phyloP scores from a whole-genome alignment of 1,284 basidiomycete species.

The Melampsora larici-populina region DNA sequence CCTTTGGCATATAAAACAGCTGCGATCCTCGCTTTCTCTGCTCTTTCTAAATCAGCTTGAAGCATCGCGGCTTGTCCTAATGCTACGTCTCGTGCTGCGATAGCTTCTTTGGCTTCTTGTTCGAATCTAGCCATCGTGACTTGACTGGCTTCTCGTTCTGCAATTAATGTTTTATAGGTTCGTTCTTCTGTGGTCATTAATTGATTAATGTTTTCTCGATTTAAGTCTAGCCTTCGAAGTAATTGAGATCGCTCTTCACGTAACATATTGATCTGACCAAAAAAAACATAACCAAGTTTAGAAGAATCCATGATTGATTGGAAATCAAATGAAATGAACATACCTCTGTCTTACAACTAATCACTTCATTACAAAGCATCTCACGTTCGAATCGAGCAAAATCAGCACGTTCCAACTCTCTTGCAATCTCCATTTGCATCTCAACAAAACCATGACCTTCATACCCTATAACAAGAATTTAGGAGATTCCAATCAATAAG shows the following conservation, averaged over 20 bases:
- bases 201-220: constrained; percentile 40
- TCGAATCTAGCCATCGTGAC: constrained; percentile 15
- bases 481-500: neutral
- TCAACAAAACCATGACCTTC: constrained; percentile 22
- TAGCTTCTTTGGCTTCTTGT: constrained; percentile 5
- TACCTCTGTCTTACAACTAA: constrained; percentile 22
- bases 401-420: constrained; percentile 36
- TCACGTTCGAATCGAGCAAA: constrained; percentile 37
- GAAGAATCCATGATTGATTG: neutral
- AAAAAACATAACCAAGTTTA: neutral
- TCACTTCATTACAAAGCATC: constrained; percentile 33
- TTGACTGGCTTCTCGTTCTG: constrained; percentile 22
- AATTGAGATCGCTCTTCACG: constrained; percentile 37
- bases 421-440: constrained; percentile 40
- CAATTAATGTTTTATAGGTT: constrained; percentile 36
- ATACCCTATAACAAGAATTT: neutral
- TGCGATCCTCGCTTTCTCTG: constrained; percentile 29
- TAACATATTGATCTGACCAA: constrained; percentile 16
- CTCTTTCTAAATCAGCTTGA: constrained; percentile 20
- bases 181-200: constrained; percentile 32
- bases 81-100: constrained; percentile 5
- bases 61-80: neutral
- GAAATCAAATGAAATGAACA: neutral
- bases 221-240: constrained; percentile 21
- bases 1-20: constrained; percentile 35